A percentile compares a stretch with the other conserved stretches of the same genome.
Evolutionary conservation across 2,329 filamentous ascomycete species (phyloP).

Genomic region (Trichoderma sp.): DNA sequence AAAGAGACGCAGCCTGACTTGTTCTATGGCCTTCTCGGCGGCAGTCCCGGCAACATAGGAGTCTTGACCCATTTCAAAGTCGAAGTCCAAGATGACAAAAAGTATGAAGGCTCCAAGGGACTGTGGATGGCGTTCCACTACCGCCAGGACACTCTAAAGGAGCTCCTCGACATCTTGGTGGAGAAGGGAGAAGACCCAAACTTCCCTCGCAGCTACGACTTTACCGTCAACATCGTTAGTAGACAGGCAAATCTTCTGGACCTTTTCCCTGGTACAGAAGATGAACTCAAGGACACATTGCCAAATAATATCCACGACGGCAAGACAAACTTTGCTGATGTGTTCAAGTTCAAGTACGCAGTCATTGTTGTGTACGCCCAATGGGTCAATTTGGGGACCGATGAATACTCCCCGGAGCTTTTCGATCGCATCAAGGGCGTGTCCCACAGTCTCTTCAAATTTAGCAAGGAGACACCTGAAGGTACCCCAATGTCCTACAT

Average conservation of each 20-base stretch:
- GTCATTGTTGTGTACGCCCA: background rate
- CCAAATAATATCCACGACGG: slow-evolving; percentile 1
- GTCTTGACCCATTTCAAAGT: slow-evolving; percentile 1
- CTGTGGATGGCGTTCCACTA: slow-evolving; percentile 5
- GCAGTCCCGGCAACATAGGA: background rate
- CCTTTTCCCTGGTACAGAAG: background rate
- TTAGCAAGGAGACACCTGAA: background rate
- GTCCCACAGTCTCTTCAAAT: background rate
- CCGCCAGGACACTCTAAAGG: background rate
- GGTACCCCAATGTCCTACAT: background rate
- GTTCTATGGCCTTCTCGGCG: slow-evolving; percentile 1
- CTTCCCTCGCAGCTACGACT: slow-evolving; percentile 2
- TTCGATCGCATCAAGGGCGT: background rate
- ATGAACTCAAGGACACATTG: background rate
- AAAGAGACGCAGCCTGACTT: background rate
- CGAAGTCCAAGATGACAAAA: slow-evolving; percentile 2
- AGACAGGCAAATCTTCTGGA: background rate
- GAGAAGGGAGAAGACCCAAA: slow-evolving; percentile 4
- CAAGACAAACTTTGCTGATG: background rate
- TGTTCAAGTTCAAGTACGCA: slow-evolving; percentile 6
- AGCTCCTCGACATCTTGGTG: slow-evolving; percentile 5
- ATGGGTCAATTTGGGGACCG: slow-evolving; percentile 2
- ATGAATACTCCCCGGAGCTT: background rate
- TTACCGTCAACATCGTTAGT: background rate
- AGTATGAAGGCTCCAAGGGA: background rate